Evolutionary conservation across 192 early-diverging fungal genomes (phyloP), one percentile per base, ranked within the genome.

Genomic region (Haplosporangium gracile): DNA sequence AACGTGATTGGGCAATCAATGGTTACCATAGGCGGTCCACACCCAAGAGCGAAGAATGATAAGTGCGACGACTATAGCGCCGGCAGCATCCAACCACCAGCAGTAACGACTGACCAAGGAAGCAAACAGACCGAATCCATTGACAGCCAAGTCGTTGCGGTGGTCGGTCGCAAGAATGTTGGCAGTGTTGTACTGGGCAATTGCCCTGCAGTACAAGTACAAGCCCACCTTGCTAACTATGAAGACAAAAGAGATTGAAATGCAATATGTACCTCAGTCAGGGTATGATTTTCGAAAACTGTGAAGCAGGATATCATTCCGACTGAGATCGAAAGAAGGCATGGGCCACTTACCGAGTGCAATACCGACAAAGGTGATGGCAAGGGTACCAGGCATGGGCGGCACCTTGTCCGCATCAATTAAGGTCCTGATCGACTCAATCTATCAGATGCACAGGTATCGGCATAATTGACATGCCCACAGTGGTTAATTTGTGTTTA

Each of bases 51-150:
- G 88, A 43, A 95, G 82, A 57, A 96, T 96, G 69, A 95, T 89
- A 34, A 95, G 77, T 13, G 94, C 92, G 47, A 96, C 91, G 11
- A 94, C 32, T 29, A 96, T 93, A 47, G 92, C 93, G 36, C 95
- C 94, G 39, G 92, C 78, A 36, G 95, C 94, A 78, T 96, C 95
- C 76, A 96, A 88, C 94, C 95, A 96, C 51, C 92, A 90, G 68
- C 93, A 71, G 29, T 91, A 91, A 60, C 89, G 88, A 74, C 94
- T 93, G 9, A 93, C 79, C 18, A 95, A 82, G 34, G 93, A 92
- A 81, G 94, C 94, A 36, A 90, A 65, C 65, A 96, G 86, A 38
- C 95, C 95, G 55, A 96, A 90, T 5, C 91, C 88, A 79, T 96
- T 96, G 68, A 95, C 92, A 7, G 93, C 55, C 69, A 96, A 78